These are phyloP conservation scores for Orobanche coerulescens DNA, from an alignment of 257 asterid genomes.

Conservation along the genomic window DNA sequence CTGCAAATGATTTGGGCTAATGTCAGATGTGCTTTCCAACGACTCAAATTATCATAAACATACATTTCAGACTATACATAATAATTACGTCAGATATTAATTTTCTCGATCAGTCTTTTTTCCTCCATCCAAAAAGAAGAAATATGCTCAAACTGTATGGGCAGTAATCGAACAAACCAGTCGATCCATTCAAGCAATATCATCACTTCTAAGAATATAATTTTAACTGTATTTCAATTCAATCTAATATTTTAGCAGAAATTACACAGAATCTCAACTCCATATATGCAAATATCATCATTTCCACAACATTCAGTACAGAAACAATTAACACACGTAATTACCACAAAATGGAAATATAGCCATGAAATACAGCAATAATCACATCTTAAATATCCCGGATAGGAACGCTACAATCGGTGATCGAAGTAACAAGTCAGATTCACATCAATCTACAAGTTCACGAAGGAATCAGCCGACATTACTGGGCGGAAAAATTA, in stretches of 20 bases:
- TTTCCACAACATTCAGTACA: background rate
- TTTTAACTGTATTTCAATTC: background rate
- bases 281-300: background rate
- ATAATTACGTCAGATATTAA: background rate
- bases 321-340: background rate
- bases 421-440: background rate
- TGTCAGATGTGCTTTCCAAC: constrained; percentile 8
- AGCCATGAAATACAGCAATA: background rate
- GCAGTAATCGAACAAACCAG: too few relatives aligned
- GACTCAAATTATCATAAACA: background rate
- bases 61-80: background rate
- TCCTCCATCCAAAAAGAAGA: constrained; percentile 5
- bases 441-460: background rate
- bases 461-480: constrained; percentile 16
- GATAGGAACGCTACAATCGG: background rate
- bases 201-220: too few relatives aligned
- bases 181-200: too few relatives aligned
- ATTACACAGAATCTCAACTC: background rate
- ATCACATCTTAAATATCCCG: background rate
- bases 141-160: constrained; percentile 9
- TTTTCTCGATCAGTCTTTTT: constrained; percentile 12
- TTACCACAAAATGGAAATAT: background rate
- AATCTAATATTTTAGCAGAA: background rate
- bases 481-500: constrained; percentile 6
- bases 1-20: constrained; percentile 36